Base-by-base conservation (phyloP, 192 early-diverging fungal species). In the Entomortierella beljakovae region DNA sequence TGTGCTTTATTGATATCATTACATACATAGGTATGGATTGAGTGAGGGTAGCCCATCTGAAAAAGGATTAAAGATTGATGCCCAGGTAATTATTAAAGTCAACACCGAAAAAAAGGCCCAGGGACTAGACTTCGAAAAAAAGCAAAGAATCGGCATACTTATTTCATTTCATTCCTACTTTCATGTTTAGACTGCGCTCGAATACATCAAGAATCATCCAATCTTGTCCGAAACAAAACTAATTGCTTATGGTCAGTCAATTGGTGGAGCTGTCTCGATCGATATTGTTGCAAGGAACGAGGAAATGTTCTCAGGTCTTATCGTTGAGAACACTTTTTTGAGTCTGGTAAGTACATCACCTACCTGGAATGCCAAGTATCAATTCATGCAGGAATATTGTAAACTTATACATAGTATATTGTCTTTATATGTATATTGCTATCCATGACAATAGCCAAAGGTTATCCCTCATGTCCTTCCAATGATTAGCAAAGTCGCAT, bases 221-320 rank as follows among this genome's bases (percentile, higher is more conserved):
- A 81, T 93, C 28, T 80, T 96, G 2, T 83, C 83, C 28, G 81
- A 93, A 63, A 92, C 94, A 1, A 92, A 92, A 64, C 71, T 99
- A 46, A 84, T 99, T 38, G 88, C 94, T 0, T 98, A 94, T 81
- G 98, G 97, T 0, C 98, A 99, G 73, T 96, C 94, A 9, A 91
- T 99, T 62, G 98, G 98, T 42, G 98, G 98, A 15, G 98, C 98
- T 6, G 97, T 98, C 23, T 95, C 96, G 10, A 93, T 97, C 61
- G 86, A 97, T 69, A 73, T 94, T 49, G 95, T 95, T 3, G 87
- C 94, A 1, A 80, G 88, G 54, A 91, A 97, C 68, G 87, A 94
- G 70, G 86, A 89, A 52, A 80, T 82, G 60, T 90, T 99, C 61
- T 85, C 89, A 13, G 97, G 91, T 28, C 62, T 98, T 13, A 91